Evolutionary conservation across 805 yeast genomes (phyloP), one percentile per base, ranked within the genome.

Genomic region (Kodamaea neixiangensis): DNA sequence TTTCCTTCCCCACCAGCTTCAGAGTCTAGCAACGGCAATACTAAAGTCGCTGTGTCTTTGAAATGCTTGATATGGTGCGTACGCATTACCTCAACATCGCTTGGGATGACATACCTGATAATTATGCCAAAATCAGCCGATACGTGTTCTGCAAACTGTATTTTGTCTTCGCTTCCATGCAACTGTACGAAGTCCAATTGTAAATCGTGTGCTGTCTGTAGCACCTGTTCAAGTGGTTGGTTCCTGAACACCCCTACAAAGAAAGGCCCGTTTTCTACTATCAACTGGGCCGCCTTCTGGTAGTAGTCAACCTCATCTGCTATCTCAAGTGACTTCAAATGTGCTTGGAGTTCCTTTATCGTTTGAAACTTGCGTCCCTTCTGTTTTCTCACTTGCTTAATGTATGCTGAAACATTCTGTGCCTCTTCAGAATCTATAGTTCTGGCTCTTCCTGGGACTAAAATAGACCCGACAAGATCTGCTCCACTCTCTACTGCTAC

Each of bases 1-100:
- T 81, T 80, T 5, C 99, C 99, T 57, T 90, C 94, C 1, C 99
- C 99, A 9, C 99, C 99, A 1, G 77, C 77, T 59, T 89, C 97
- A 1, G 96, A 86, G 62, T 94, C 99, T 15, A 93, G 72, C 44
- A 94, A 72, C 1, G 91, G 82, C 3, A 86, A 54, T 9, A 79
- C 58, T 48, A 86, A 84, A 13, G 73, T 69, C 3, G 67, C 50
- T 13, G 37, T 41, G 19, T 44, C 44, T n/a, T 44, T 39, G 11
- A 61, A 59, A 9, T 46, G 54, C 44, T 29, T 52, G 54, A 51
- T 56, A 48, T 49, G 48, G 9, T 18, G 42, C 19, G 61, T 64
- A 2, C 60, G 55, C 54, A 81, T 73, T 13, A 66, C 66, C 0
- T 68, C 64, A 2, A 77, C 63, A 44, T 84, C 85, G 19, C 71